Conservation (phyloP, 2,329 filamentous ascomycete species). For the Hypoxylon sp. region DNA sequence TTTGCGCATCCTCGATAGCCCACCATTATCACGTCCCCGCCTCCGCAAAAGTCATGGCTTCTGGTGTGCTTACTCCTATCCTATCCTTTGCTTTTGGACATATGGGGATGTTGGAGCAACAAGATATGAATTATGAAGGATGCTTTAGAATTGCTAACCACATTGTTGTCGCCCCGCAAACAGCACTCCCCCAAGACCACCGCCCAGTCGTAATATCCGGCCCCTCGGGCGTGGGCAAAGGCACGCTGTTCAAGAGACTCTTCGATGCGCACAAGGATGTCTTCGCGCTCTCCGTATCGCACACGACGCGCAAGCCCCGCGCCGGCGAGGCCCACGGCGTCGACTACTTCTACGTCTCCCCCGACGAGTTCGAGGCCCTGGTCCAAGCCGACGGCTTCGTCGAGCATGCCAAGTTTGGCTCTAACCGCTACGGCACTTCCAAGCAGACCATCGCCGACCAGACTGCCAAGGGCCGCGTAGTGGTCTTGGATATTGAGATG, state of each 20-base stretch:
- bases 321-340: slow-evolving; percentile 77
- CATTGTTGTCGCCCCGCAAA: background rate
- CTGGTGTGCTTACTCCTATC: slow-evolving; percentile 43
- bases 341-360: slow-evolving; percentile 82
- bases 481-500: slow-evolving; percentile 96
- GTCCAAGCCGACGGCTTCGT: slow-evolving; percentile 78
- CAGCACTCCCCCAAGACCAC: slow-evolving; percentile 52
- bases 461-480: slow-evolving; percentile 73
- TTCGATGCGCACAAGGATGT: slow-evolving; percentile 64
- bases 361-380: slow-evolving; percentile 72
- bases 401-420: slow-evolving; percentile 84
- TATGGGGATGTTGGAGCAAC: no score
- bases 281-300: slow-evolving; percentile 67
- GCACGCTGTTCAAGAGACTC: slow-evolving; percentile 77
- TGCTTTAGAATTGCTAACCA: no score
- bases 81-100: background rate
- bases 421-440: slow-evolving; percentile 87
- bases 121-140: no score
- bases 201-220: slow-evolving; percentile 81
- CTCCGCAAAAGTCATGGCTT: slow-evolving; percentile 43
- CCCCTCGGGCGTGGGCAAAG: slow-evolving; percentile 82
- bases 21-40: slow-evolving; percentile 26
- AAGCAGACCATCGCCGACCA: slow-evolving; percentile 81
- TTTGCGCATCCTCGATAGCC: slow-evolving; percentile 18
- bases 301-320: slow-evolving; percentile 84